These are phyloP conservation scores for Globisporangium polare DNA, from an alignment of 352 stramenopile genomes.

Conservation along the genomic window DNA sequence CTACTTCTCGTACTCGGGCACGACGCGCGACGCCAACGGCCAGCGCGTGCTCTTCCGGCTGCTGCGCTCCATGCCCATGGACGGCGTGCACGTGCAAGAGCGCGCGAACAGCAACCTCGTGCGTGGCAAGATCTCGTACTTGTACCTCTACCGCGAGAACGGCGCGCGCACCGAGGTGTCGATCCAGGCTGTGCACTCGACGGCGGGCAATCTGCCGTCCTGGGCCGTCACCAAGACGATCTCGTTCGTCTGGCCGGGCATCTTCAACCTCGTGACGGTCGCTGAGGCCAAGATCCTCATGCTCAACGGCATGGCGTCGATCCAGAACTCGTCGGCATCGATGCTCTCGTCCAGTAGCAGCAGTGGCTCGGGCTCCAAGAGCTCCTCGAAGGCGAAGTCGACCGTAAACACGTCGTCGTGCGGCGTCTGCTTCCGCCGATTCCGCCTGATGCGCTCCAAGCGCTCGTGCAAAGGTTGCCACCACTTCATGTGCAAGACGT, in stretches of 20 bases:
- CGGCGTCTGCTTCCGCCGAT: constrained; percentile 33
- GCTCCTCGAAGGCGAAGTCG: not conserved
- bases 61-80: constrained; percentile 38
- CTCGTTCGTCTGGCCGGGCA: constrained; percentile 28
- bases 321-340: constrained; percentile 8
- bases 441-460: constrained; percentile 34
- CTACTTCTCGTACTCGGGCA: constrained; percentile 39
- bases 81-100: constrained; percentile 25
- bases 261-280: constrained; percentile 32
- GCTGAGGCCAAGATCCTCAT: constrained; percentile 27
- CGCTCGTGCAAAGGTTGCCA: constrained; percentile 26
- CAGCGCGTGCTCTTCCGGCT: constrained; percentile 36
- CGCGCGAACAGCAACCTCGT: constrained; percentile 27
- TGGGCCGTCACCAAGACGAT: constrained; percentile 39
- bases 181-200: constrained; percentile 30
- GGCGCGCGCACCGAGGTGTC: constrained; percentile 28
- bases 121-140: constrained; percentile 35
- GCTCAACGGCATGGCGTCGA: constrained; percentile 18
- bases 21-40: constrained; percentile 25
- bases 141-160: constrained; percentile 35
- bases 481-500: constrained; percentile 29
- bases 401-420: constrained; percentile 16
- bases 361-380: constrained; percentile 1
- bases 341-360: constrained; percentile 7
- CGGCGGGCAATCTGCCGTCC: constrained; percentile 28